Evolutionary conservation across 148 eudicot species (phyloP).

Genomic region (Polygonum maritimum): DNA sequence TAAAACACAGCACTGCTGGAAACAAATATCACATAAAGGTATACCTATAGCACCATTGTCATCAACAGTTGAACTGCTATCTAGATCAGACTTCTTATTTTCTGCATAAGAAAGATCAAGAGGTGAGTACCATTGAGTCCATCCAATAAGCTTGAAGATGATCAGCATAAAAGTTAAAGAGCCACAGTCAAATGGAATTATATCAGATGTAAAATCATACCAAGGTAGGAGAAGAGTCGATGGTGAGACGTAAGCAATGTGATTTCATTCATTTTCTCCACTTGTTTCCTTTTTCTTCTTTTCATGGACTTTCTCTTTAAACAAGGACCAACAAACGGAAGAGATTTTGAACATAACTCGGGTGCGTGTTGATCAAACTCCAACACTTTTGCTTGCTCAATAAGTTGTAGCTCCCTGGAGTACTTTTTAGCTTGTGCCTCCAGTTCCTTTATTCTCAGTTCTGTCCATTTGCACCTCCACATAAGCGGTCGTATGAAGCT

Average conservation of each 20-base stretch:
- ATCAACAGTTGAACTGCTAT: constrained; percentile 39
- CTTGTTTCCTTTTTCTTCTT: constrained; percentile 72
- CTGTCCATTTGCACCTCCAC: constrained; percentile 99
- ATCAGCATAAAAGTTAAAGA: not conserved
- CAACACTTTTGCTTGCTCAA: constrained; percentile 37
- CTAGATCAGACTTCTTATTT: constrained; percentile 57
- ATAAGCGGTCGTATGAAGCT: constrained; percentile 75
- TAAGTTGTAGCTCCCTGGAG: constrained; percentile 36
- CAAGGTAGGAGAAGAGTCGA: constrained; percentile 64
- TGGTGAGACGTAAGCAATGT: constrained; percentile 60
- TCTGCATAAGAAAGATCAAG: constrained; percentile 36
- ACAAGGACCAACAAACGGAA: constrained; percentile 36
- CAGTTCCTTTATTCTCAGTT: constrained; percentile 68
- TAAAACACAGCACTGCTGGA: not conserved
- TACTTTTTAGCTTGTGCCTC: constrained; percentile 66
- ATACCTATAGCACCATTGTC: constrained; percentile 53
- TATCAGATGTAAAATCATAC: constrained; percentile 27
- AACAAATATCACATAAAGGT: constrained; percentile 9
- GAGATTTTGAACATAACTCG: constrained; percentile 45
- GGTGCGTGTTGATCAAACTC: constrained; percentile 32
- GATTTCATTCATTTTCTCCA: constrained; percentile 57
- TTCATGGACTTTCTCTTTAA: constrained; percentile 43
- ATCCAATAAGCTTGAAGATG: not conserved
- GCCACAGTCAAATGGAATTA: not conserved
- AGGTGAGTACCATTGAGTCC: constrained; percentile 8